Evolutionary conservation across 1,139 yeast genomes (phyloP), one percentile per base, ranked within the genome.

Genomic region (Ogataea hybrid): DNA sequence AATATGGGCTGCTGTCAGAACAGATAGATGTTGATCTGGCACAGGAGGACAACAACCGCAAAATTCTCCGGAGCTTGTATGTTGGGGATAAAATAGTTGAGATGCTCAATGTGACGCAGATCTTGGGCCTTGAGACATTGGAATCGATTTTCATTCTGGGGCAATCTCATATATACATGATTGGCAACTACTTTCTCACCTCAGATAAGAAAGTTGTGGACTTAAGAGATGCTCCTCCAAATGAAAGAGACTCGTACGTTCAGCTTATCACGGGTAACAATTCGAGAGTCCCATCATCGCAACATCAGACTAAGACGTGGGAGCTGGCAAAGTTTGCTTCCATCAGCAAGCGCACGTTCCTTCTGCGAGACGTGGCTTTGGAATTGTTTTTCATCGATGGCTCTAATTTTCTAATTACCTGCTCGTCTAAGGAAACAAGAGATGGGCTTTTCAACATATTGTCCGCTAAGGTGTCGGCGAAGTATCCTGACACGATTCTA

Each of bases 111-210:
- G 78, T 84, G 2, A 78, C 89, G 46, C 80, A 81, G 40, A 76
- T 87, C 18, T 67, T 81, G 45, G 95, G 95, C 0, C 64, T 87
- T 17, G 85, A 81, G 17, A 79, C 89, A 1, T 67, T 73, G 17
- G 95, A 86, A 56, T 85, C 92, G 25, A 70, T 87, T 36, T 65
- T 87, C 63, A 82, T 87, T 17, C 59, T 83, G 23, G 95, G 95
- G 0, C 64, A 71, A 3, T 67, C 68, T 7, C 80, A 83, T 54
- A 53, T 85, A 11, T 87, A 86, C 56, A 65, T 86, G 51, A 77
- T 84, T 45, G 85, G 79, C 44, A 79, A 81, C 50, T 86, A 82
- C 56, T 83, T 81, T 50, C 82, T 75, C 49, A 74, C 75, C 39
- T 52, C 71, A 0, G 63, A 61, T 28, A 75, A 73, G 28, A 85